Conservation (phyloP, 2,329 filamentous ascomycete species). For the Exophiala alcalophila region DNA sequence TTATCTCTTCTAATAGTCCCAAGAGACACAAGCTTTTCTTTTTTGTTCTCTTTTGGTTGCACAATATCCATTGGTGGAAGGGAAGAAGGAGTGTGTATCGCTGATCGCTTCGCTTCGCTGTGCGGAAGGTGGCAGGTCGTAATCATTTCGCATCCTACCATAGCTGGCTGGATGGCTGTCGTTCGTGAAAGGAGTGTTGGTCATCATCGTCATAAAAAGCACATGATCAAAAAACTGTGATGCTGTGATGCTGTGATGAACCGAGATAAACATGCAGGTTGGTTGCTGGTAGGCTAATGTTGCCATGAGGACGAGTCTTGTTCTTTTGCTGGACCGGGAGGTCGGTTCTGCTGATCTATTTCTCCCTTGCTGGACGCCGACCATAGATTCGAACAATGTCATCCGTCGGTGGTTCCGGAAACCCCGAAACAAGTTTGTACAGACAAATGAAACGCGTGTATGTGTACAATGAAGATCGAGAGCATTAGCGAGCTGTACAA, state of each 20-base stretch:
- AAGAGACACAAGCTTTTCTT: too few relatives aligned
- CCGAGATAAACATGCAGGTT: too few relatives aligned
- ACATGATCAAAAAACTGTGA: too few relatives aligned
- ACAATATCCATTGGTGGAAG: too few relatives aligned
- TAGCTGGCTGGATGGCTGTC: constrained; percentile 1
- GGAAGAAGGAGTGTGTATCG: too few relatives aligned
- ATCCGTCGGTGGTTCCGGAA: constrained; percentile 6
- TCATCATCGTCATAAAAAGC: constrained; percentile 9
- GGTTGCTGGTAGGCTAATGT: too few relatives aligned
- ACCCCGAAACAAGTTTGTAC: constrained; percentile 7
- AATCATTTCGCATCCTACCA: constrained; percentile 5
- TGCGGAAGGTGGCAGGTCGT: constrained; percentile 13
- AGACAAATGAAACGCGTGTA: constrained; percentile 12
- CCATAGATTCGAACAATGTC: background rate
- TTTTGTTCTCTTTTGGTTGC: too few relatives aligned
- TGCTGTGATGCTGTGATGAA: too few relatives aligned
- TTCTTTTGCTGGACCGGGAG: constrained; percentile 3
- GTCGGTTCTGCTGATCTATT: constrained; percentile 1
- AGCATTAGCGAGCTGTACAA: constrained; percentile 17
- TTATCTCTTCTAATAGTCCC: too few relatives aligned
- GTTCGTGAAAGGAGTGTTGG: constrained; percentile 3
- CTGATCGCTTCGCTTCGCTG: constrained; percentile 7
- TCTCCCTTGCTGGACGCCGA: constrained; percentile 9
- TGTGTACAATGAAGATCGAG: constrained; percentile 7
- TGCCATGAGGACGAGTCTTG: background rate